Evolutionary conservation across 2,329 filamentous ascomycete genomes (phyloP).

Genomic region (Fusarium sp.): DNA sequence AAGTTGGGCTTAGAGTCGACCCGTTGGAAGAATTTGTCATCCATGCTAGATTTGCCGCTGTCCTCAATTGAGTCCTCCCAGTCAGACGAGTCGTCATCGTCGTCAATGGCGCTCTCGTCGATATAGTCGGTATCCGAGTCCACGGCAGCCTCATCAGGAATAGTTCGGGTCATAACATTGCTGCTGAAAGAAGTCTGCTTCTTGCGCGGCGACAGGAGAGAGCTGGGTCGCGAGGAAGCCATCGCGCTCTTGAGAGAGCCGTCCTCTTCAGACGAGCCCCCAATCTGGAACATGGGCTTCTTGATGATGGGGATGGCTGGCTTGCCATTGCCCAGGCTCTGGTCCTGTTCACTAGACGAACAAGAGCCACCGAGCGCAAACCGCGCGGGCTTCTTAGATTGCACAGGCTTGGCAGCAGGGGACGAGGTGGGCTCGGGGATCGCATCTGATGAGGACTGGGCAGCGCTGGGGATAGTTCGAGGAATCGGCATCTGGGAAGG

Average conservation of each 20-base stretch:
- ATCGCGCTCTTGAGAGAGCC: constrained; percentile 77
- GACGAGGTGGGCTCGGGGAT: constrained; percentile 75
- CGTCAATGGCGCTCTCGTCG: constrained; percentile 87
- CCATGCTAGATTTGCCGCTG: constrained; percentile 85
- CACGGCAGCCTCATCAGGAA: constrained; percentile 68
- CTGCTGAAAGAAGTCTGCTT: constrained; percentile 89
- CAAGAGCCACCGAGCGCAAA: constrained; percentile 87
- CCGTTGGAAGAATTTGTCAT: constrained; percentile 89
- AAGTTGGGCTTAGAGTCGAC: constrained; percentile 91
- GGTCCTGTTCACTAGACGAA: constrained; percentile 75
- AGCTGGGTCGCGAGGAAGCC: constrained; percentile 61
- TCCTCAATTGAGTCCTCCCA: constrained; percentile 82
- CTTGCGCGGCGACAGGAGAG: constrained; percentile 66
- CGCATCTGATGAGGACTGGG: constrained; percentile 67
- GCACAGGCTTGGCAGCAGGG: constrained; percentile 76
- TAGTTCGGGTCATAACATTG: constrained; percentile 78
- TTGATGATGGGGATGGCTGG: constrained; percentile 50
- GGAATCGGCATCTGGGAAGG: constrained; percentile 76
- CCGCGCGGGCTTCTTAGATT: constrained; percentile 74
- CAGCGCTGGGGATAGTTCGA: constrained; percentile 64
- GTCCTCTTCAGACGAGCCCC: constrained; percentile 80
- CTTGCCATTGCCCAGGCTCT: constrained; percentile 63
- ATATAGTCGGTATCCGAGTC: constrained; percentile 78
- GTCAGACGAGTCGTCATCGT: constrained; percentile 75
- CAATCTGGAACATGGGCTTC: constrained; percentile 67